Conservation (phyloP, 2,329 filamentous ascomycete genomes). For the Dactylellina haptotyla region DNA sequence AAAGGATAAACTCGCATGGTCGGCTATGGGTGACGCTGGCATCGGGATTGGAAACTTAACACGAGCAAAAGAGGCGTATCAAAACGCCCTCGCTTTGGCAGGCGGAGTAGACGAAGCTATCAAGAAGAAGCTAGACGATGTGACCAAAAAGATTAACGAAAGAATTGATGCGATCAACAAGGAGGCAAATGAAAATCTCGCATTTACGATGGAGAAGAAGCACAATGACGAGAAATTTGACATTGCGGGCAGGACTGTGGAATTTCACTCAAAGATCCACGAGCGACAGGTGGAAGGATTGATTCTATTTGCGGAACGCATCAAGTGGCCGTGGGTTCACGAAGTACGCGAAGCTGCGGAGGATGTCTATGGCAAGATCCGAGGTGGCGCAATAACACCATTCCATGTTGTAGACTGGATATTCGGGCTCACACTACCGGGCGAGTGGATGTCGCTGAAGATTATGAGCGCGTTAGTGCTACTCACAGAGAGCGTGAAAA, state of each 20-base stretch:
- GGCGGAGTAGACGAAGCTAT: neutral
- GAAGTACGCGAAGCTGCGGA: slow-evolving; percentile 45
- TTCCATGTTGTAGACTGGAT: slow-evolving; percentile 43
- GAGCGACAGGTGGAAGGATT: slow-evolving; percentile 47
- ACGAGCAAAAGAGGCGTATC: slow-evolving; percentile 26
- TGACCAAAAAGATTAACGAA: slow-evolving; percentile 2
- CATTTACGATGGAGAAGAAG: slow-evolving; percentile 21
- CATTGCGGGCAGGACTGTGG: slow-evolving; percentile 10
- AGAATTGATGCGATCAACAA: slow-evolving; percentile 13
- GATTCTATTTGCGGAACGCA: slow-evolving; percentile 29
- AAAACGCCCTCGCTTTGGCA: slow-evolving; percentile 13
- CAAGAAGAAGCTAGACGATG: slow-evolving; percentile 20
- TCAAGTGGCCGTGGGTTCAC: slow-evolving; percentile 45
- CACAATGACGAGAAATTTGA: slow-evolving; percentile 41
- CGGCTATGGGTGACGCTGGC: slow-evolving; percentile 13
- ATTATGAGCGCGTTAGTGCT: slow-evolving; percentile 39
- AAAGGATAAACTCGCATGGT: slow-evolving; percentile 31
- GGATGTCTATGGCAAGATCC: slow-evolving; percentile 42
- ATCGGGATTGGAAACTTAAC: slow-evolving; percentile 13
- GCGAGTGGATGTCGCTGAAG: slow-evolving; percentile 44
- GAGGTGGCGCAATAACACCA: slow-evolving; percentile 18
- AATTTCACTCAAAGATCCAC: slow-evolving; percentile 33
- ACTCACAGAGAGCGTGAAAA: slow-evolving; percentile 30
- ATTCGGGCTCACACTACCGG: slow-evolving; percentile 29
- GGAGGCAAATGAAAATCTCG: neutral